phyloP scores from a whole-genome alignment of 1,284 basidiomycete genomes.

The Pseudozyma thailandica region DNA sequence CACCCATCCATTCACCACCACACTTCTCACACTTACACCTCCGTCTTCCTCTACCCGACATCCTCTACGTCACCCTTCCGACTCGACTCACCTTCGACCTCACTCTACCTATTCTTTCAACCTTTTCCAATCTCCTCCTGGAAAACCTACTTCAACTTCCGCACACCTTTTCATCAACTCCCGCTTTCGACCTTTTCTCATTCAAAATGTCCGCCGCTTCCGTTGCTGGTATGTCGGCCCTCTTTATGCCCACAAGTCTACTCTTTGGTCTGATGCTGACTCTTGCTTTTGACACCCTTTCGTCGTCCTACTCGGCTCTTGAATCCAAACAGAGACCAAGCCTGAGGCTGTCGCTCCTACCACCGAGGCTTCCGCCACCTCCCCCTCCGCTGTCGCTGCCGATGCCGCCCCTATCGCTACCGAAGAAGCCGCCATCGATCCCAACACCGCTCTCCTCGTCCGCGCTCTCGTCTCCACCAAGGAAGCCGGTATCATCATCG shows the following conservation, averaged over 20 bases:
- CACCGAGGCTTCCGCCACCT: conserved; percentile 11
- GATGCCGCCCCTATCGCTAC: conserved; percentile 24
- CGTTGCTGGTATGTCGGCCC: conserved; percentile 1
- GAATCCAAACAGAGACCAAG: conserved; percentile 18
- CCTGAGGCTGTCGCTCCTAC: conserved; percentile 31
- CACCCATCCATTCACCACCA: neutral
- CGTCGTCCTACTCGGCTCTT: neutral
- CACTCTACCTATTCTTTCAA: neutral
- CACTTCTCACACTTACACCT: conserved; percentile 5
- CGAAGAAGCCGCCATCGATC: conserved; percentile 45
- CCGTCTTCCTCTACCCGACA: conserved; percentile 18
- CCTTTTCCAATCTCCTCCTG: conserved; percentile 5
- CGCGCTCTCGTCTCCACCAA: conserved; percentile 64
- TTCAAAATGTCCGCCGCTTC: conserved; percentile 10
- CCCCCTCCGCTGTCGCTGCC: conserved; percentile 14
- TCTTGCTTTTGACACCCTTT: neutral
- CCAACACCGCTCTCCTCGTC: conserved; percentile 54
- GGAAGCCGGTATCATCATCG: conserved; percentile 70
- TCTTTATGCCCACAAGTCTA: neutral
- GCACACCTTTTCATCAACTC: neutral
- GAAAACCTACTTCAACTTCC: conserved; percentile 6
- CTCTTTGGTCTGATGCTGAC: conserved; percentile 1
- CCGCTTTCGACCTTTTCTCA: neutral
- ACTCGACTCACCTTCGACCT: conserved; percentile 4
- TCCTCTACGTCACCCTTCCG: conserved; percentile 16